Evolutionary conservation across 352 stramenopile species (phyloP).

Genomic region (Globisporangium megalacanthum): DNA sequence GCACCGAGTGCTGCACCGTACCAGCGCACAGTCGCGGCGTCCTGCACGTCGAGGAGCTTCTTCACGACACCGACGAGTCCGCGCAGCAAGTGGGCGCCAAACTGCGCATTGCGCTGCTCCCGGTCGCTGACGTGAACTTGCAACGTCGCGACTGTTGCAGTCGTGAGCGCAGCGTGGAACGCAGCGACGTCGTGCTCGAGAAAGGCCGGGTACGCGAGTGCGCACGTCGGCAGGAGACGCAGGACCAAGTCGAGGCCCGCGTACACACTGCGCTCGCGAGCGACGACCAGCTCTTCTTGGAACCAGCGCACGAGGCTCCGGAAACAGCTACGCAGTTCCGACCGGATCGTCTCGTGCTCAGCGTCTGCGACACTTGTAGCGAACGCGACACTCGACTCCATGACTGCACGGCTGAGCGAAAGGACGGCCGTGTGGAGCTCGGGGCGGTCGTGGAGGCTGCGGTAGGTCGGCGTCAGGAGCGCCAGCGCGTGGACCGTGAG

Average conservation of each 20-base stretch:
- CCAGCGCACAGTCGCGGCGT: slow-evolving; percentile 26
- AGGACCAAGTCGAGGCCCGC: slow-evolving; percentile 25
- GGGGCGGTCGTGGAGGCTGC: slow-evolving; percentile 10
- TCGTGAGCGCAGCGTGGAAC: slow-evolving; percentile 36
- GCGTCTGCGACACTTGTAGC: slow-evolving; percentile 19
- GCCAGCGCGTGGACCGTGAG: slow-evolving; percentile 29
- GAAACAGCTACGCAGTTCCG: slow-evolving; percentile 24
- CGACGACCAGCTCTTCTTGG: slow-evolving; percentile 26
- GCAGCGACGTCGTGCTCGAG: slow-evolving; percentile 20
- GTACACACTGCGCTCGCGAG: slow-evolving; percentile 12
- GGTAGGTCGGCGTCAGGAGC: slow-evolving; percentile 31
- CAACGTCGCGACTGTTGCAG: slow-evolving; percentile 18
- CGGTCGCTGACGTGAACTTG: slow-evolving; percentile 11
- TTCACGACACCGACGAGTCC: slow-evolving; percentile 28
- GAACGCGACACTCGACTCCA: slow-evolving; percentile 35
- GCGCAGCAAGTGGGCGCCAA: slow-evolving; percentile 24
- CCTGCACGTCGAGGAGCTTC: slow-evolving; percentile 40
- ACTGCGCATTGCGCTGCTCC: slow-evolving; percentile 15
- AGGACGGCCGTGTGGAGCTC: slow-evolving; percentile 26
- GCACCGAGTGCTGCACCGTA: slow-evolving; percentile 45
- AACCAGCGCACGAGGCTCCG: slow-evolving; percentile 34
- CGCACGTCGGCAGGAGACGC: slow-evolving; percentile 34
- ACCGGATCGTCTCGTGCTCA: slow-evolving; percentile 13
- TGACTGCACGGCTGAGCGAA: slow-evolving; percentile 33
- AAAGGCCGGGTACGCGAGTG: slow-evolving; percentile 22